A percentile compares a stretch with the other conserved stretches of the same genome.
phyloP scores from a whole-genome alignment of 495 filamentous ascomycete species.

The Xylaria palmicola region DNA sequence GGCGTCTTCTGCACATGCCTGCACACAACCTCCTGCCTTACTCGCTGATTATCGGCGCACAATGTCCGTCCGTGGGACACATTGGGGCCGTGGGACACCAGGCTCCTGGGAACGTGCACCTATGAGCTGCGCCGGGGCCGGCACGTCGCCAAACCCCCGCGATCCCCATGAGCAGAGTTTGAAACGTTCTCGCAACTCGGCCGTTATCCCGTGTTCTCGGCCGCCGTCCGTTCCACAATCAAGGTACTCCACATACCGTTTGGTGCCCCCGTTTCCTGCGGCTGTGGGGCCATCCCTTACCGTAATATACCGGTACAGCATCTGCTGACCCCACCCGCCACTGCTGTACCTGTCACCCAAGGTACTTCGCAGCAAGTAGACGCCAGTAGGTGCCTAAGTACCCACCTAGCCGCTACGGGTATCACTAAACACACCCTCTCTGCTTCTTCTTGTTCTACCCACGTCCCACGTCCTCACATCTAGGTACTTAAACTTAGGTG shows the following conservation, averaged over 20 bases:
- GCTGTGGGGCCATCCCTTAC: conserved; percentile 3
- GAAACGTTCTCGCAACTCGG: background rate
- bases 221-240: background rate
- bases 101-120: too few species aligned
- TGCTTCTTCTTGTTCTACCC: too few species aligned
- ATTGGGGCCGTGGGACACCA: too few species aligned
- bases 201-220: conserved; percentile 4
- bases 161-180: background rate
- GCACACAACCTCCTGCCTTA: too few species aligned
- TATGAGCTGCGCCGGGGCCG: too few species aligned
- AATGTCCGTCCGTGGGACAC: background rate
- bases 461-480: background rate
- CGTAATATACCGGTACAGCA: background rate
- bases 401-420: background rate
- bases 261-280: conserved; percentile 4
- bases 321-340: background rate
- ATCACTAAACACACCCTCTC: background rate
- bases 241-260: conserved; percentile 3
- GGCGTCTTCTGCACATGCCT: too few species aligned
- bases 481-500: background rate
- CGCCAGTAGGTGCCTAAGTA: background rate
- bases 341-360: background rate
- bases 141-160: background rate
- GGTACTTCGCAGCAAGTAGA: background rate
- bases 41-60: background rate